Conservation (phyloP, 192 early-diverging fungal genomes). For the Entomortierella lignicola region DNA sequence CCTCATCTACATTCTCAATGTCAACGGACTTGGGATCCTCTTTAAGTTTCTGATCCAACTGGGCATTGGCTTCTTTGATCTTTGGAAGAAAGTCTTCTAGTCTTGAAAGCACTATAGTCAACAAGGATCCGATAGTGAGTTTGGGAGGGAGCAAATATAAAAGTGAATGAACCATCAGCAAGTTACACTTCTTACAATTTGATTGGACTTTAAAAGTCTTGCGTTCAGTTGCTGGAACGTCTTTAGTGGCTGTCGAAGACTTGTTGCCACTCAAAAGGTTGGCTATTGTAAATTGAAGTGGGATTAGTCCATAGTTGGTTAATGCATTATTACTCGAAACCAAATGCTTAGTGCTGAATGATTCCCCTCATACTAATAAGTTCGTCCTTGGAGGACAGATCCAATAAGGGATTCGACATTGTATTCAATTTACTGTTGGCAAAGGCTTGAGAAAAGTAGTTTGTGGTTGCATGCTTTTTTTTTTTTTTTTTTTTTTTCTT, state of each 20-base stretch:
- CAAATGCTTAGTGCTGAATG: not conserved
- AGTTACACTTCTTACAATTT: slow-evolving; percentile 21
- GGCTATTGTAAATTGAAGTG: too few species aligned
- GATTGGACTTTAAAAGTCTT: slow-evolving; percentile 59
- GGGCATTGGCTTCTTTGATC: slow-evolving; percentile 55
- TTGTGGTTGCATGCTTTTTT: slow-evolving; percentile 5
- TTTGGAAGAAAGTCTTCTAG: slow-evolving; percentile 62
- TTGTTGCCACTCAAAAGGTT: slow-evolving; percentile 38
- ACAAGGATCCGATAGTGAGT: not conserved
- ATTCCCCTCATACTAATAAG: slow-evolving; percentile 29
- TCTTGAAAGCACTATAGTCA: slow-evolving; percentile 50
- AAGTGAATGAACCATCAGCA: too few species aligned
- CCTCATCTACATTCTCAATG: slow-evolving; percentile 67
- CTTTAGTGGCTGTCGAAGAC: slow-evolving; percentile 5
- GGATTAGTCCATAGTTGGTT: too few species aligned
- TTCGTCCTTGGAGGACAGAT: slow-evolving; percentile 48
- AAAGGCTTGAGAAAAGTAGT: not conserved
- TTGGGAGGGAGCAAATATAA: too few species aligned
- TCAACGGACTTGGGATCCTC: slow-evolving; percentile 60
- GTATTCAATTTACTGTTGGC: not conserved
- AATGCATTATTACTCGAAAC: too few species aligned
- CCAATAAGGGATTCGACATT: slow-evolving; percentile 44
- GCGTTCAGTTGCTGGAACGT: slow-evolving; percentile 47
- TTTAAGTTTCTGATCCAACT: slow-evolving; percentile 51
- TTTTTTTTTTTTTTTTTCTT: slow-evolving; percentile 3